These are phyloP conservation scores for Lactuca saligna DNA, from an alignment of 129 eudicot species.

Conservation along the genomic window DNA sequence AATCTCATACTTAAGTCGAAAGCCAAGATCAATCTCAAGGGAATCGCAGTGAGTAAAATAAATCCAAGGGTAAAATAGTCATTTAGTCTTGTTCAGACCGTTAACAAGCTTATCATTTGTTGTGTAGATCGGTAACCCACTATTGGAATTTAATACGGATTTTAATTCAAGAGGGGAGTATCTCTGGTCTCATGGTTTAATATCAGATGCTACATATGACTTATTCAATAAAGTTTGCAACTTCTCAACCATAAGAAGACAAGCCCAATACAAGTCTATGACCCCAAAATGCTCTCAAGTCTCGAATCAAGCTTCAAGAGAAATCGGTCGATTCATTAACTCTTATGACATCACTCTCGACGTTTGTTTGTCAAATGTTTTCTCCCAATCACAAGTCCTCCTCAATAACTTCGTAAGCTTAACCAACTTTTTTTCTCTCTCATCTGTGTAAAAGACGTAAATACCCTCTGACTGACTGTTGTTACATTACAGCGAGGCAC, in stretches of 20 bases:
- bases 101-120: conserved; percentile 9
- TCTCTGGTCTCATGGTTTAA: conserved; percentile 87
- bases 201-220: conserved; percentile 68
- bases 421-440: background rate
- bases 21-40: conserved; percentile 70
- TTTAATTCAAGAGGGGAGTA: conserved; percentile 73
- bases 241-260: conserved; percentile 68
- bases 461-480: background rate
- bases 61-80: background rate
- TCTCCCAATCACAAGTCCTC: conserved; percentile 54
- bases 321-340: conserved; percentile 57
- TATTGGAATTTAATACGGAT: conserved; percentile 75
- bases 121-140: conserved; percentile 85
- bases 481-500: conserved; percentile 27
- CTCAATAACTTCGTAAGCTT: conserved; percentile 49
- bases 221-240: conserved; percentile 58
- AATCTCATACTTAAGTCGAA: conserved; percentile 55
- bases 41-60: conserved; percentile 68
- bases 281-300: conserved; percentile 56
- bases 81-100: too few species aligned
- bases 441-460: background rate
- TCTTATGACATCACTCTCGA: conserved; percentile 71
- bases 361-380: conserved; percentile 56
- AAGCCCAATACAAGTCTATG: conserved; percentile 31
- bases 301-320: conserved; percentile 39